phyloP scores from a whole-genome alignment of 2,329 filamentous ascomycete species.

The Aspergillus piperis region DNA sequence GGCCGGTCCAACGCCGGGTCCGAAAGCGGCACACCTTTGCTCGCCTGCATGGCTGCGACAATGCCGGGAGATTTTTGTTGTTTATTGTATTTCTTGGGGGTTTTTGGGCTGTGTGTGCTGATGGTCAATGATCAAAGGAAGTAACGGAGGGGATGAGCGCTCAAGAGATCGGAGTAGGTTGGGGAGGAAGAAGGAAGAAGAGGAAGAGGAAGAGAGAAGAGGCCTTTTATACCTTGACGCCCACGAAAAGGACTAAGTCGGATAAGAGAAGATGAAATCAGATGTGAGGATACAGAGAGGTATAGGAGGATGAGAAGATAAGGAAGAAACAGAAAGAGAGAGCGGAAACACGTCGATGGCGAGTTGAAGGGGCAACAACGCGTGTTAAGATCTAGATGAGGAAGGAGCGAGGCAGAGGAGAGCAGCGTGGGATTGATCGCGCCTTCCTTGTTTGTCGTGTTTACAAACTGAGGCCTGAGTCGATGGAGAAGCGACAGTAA shows the following conservation, averaged over 20 bases:
- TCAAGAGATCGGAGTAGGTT: background rate
- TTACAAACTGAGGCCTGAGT: background rate
- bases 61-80: background rate
- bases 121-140: background rate
- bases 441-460: background rate
- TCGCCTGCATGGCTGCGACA: conserved; percentile 9
- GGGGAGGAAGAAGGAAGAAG: background rate
- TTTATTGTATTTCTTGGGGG: background rate
- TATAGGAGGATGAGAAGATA: background rate
- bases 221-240: background rate
- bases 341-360: background rate
- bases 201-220: background rate
- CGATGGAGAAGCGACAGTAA: too few relatives aligned
- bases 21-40: background rate
- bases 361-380: background rate
- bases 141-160: background rate
- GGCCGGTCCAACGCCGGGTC: conserved; percentile 28
- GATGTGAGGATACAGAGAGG: background rate
- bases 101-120: background rate
- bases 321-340: background rate
- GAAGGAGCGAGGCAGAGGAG: conserved; percentile 8
- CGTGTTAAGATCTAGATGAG: background rate
- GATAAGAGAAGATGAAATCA: background rate
- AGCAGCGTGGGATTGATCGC: background rate
- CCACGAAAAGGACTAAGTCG: background rate